Evolutionary conservation across 2,329 filamentous ascomycete genomes (phyloP), one percentile per base, ranked within the genome.

Genomic region (Didymosphaeria variabile): DNA sequence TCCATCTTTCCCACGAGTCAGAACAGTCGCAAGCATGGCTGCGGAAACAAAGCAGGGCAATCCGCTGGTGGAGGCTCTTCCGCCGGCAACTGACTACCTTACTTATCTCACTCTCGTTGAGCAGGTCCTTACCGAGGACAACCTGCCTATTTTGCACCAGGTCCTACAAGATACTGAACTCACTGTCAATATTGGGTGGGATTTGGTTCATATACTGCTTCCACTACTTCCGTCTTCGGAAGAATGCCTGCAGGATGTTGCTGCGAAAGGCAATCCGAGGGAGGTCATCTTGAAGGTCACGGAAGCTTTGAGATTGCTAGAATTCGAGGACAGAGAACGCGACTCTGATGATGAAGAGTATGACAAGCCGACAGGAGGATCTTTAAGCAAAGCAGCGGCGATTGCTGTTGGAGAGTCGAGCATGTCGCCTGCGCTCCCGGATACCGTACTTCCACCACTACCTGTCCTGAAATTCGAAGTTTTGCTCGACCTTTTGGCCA

Each of bases 201-300:
- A 95, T 75, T 81, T 94, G 55, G 89, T 95, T 23, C 89, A 91
- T 72, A 87, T 92, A 71, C 85, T 95, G 5, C 83, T 93, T 26
- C 84, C 87, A 38, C 79, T 93, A 5, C 84, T 90, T 1, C 86
- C 87, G 2, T 81, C 83, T 2, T 90, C 89, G n/a, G 88, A 91
- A 67, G 78, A 84, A 50, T 93, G 91, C 72, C 82, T 94, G 17
- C 86, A 90, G 73, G 91, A 89, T 32, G 88, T 94, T 55, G 91
- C 91, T 34, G 86, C 89, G 26, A 83, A 93, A 42, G 92, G 91
- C 54, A 95, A 94, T 73, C 92, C 92, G 1, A 84, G 91, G 54
- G 92, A 95, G 77, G 90, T 93, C 49, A 90, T 94, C 61, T 82
- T 95, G 68, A 94, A 94, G 74, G 88, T 93, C 32, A 89, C 92